Conservation (phyloP, 1,284 basidiomycete genomes). For the Coniophora puteana region DNA sequence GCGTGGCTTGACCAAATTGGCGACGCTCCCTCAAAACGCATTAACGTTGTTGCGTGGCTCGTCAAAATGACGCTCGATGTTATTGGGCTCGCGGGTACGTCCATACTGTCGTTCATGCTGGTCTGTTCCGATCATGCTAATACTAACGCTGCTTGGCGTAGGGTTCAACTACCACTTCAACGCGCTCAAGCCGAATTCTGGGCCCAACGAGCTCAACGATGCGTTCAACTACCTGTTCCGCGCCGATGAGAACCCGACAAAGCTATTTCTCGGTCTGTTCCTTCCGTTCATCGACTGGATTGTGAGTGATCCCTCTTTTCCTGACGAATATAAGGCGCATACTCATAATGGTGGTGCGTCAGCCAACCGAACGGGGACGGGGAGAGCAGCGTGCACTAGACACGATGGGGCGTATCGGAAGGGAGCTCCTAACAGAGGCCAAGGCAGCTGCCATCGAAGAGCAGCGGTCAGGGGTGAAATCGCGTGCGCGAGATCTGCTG, state of each 20-base stretch:
- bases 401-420: conserved; percentile 30
- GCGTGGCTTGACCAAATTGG: conserved; percentile 14
- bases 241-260: too few species aligned
- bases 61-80: conserved; percentile 45
- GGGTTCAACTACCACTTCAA: conserved; percentile 42
- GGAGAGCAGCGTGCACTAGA: too few species aligned
- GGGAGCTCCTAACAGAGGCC: conserved; percentile 33
- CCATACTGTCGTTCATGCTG: background rate
- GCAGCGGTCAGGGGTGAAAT: conserved; percentile 18
- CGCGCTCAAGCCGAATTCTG: conserved; percentile 13
- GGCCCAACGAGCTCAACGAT: conserved; percentile 25
- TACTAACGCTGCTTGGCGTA: background rate
- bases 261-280: too few species aligned
- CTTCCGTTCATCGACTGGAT: conserved; percentile 40
- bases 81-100: conserved; percentile 43
- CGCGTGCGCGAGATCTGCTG: conserved; percentile 22
- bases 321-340: conserved; percentile 4
- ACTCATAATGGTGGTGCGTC: background rate
- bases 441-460: conserved; percentile 29
- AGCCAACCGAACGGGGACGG: too few species aligned
- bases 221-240: conserved; percentile 26
- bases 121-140: background rate
- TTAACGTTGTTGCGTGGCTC: conserved; percentile 40
- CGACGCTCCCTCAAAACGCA: conserved; percentile 11
- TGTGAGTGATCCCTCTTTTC: conserved; percentile 28